phyloP scores from a whole-genome alignment of 2,329 filamentous ascomycete species.

The Pseudogymnoascus sp. region DNA sequence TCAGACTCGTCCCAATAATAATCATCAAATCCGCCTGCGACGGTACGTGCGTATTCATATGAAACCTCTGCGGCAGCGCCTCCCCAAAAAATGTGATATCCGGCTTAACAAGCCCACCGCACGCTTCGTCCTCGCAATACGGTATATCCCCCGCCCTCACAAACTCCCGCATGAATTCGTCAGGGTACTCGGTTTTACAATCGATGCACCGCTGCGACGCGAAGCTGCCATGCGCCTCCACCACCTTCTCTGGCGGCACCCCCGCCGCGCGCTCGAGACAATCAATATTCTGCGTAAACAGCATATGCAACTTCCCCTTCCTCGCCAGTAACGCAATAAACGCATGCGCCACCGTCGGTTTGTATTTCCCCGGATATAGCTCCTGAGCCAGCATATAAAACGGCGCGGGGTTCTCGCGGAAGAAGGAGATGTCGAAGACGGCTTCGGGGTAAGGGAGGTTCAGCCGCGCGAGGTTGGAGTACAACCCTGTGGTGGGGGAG shows the following conservation, averaged over 20 bases:
- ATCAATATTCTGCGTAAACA: constrained; percentile 98
- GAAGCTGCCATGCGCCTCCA: constrained; percentile 95
- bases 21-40: constrained; percentile 66
- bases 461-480: constrained; percentile 80
- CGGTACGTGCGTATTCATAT: constrained; percentile 45
- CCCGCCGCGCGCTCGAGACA: constrained; percentile 84
- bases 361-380: constrained; percentile 81
- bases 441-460: constrained; percentile 84
- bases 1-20: constrained; percentile 80
- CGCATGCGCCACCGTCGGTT: constrained; percentile 80
- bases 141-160: constrained; percentile 63
- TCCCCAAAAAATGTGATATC: constrained; percentile 84
- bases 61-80: constrained; percentile 56
- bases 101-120: constrained; percentile 68
- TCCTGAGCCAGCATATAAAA: constrained; percentile 92
- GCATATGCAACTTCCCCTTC: constrained; percentile 70
- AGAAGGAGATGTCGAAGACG: constrained; percentile 89
- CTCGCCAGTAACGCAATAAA: constrained; percentile 77
- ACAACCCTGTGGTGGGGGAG: constrained; percentile 85
- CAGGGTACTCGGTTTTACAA: constrained; percentile 64
- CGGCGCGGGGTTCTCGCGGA: constrained; percentile 71
- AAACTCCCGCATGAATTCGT: constrained; percentile 62
- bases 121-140: constrained; percentile 50
- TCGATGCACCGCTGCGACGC: constrained; percentile 87
- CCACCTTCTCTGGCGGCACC: constrained; percentile 68